Conservation (phyloP, 768 basidiomycete species). For the Calocera viscosa region DNA sequence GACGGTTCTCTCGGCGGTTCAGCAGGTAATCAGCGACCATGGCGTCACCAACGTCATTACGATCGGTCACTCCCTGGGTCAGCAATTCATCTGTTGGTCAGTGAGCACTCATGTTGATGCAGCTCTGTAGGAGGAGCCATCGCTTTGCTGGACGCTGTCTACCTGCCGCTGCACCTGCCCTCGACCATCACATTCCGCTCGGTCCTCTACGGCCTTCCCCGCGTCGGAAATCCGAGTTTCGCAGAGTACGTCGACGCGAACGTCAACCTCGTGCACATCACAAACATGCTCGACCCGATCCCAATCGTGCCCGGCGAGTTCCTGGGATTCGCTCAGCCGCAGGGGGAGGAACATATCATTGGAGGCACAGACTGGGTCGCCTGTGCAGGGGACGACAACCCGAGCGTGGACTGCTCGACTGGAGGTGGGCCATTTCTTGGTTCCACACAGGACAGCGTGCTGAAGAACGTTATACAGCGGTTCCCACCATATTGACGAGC, state of each 20-base stretch:
- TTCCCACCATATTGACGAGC: slow-evolving; percentile 38
- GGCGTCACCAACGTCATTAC: slow-evolving; percentile 33
- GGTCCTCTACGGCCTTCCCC: slow-evolving; percentile 35
- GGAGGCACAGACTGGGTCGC: slow-evolving; percentile 37
- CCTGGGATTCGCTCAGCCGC: slow-evolving; percentile 38
- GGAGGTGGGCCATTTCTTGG: slow-evolving; percentile 16
- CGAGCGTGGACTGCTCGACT: slow-evolving; percentile 1
- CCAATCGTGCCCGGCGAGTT: slow-evolving; percentile 45
- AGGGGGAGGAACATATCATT: slow-evolving; percentile 45
- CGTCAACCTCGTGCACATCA: slow-evolving; percentile 25
- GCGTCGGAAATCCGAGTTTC: slow-evolving; percentile 36
- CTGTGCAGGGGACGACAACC: slow-evolving; percentile 40
- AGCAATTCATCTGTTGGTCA: slow-evolving; percentile 12
- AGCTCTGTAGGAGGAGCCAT: slow-evolving; percentile 30
- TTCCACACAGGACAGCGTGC: background rate
- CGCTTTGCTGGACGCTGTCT: slow-evolving; percentile 41
- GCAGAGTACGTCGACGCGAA: slow-evolving; percentile 32
- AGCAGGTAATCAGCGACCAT: slow-evolving; percentile 31
- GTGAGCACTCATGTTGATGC: background rate
- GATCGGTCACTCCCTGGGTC: slow-evolving; percentile 35
- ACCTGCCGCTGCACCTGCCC: slow-evolving; percentile 41
- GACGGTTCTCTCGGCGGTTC: slow-evolving; percentile 35
- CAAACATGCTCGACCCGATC: slow-evolving; percentile 38
- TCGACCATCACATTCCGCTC: slow-evolving; percentile 28
- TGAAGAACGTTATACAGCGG: slow-evolving; percentile 17